Conservation (phyloP, 805 yeast genomes). For the Candida nanaspora region DNA sequence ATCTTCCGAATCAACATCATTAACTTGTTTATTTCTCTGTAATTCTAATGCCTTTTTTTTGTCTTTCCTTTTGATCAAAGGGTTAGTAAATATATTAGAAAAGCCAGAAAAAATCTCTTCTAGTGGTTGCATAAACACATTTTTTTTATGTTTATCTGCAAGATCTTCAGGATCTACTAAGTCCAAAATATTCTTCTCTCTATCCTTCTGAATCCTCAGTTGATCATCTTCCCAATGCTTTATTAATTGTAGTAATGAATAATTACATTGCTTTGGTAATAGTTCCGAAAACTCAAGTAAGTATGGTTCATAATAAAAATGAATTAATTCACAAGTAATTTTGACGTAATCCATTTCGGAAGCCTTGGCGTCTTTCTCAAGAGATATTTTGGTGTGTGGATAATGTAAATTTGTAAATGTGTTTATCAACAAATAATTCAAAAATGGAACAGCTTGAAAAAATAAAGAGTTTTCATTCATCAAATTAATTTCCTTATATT, state of each 20-base stretch:
- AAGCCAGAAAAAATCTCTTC: conserved; percentile 59
- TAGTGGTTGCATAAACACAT: conserved; percentile 12
- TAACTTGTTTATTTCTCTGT: too few relatives aligned
- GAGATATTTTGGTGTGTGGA: conserved; percentile 16
- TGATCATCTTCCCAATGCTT: conserved; percentile 33
- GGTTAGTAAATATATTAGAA: conserved; percentile 45
- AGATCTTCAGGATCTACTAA: conserved; percentile 19
- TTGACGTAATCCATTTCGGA: conserved; percentile 21
- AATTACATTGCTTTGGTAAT: conserved; percentile 26
- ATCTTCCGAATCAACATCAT: conserved; percentile 21
- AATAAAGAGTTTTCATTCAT: conserved; percentile 27
- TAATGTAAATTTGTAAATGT: conserved; percentile 17
- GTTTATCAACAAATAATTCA: conserved; percentile 20
- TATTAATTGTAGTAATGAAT: conserved; percentile 21
- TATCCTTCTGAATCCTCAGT: conserved; percentile 27
- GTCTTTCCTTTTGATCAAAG: conserved; percentile 16
- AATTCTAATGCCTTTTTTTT: too few relatives aligned
- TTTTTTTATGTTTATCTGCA: conserved; percentile 26
- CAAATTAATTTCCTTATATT: conserved; percentile 15
- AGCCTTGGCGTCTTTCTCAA: neutral
- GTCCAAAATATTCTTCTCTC: conserved; percentile 32
- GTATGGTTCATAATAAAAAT: conserved; percentile 28
- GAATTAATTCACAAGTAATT: conserved; percentile 24
- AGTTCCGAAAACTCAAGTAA: conserved; percentile 25
- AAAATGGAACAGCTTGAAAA: conserved; percentile 29